A percentile compares a stretch with the other conserved stretches of the same genome.
Conservation (phyloP, 2,329 filamentous ascomycete species). For the Fusarium robinianum region DNA sequence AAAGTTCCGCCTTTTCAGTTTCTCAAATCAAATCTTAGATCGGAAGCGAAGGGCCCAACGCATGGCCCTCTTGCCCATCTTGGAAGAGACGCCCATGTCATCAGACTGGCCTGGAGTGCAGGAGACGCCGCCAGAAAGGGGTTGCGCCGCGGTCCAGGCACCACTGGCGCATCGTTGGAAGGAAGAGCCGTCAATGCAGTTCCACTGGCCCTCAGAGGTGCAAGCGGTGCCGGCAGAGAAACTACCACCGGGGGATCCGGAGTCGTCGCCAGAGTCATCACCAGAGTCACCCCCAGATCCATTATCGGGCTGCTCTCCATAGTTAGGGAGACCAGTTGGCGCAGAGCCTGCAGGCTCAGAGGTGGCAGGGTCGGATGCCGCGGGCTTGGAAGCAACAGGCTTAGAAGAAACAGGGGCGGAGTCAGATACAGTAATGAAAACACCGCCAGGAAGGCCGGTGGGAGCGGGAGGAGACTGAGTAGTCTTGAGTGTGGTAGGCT, state of each 20-base stretch:
- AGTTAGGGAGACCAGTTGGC: not conserved
- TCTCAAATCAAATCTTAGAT: not conserved
- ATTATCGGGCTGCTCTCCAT: not conserved
- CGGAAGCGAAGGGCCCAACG: constrained; percentile 37
- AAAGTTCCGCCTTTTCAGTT: not conserved
- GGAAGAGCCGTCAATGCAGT: constrained; percentile 54
- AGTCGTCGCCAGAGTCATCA: constrained; percentile 2
- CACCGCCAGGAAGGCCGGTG: constrained; percentile 41
- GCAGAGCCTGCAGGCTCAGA: not conserved
- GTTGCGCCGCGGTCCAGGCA: constrained; percentile 50
- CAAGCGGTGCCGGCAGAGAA: constrained; percentile 52
- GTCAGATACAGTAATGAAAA: constrained; percentile 46
- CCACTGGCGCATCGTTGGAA: constrained; percentile 62
- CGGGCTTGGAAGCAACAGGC: constrained; percentile 26
- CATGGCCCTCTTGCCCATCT: constrained; percentile 26
- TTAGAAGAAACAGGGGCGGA: constrained; percentile 17
- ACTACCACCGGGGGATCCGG: constrained; percentile 31
- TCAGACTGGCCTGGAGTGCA: constrained; percentile 50
- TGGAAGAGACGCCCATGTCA: constrained; percentile 43
- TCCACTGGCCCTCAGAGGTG: constrained; percentile 55
- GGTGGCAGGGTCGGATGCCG: constrained; percentile 29
- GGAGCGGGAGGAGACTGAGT: constrained; percentile 6
- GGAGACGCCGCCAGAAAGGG: constrained; percentile 50
- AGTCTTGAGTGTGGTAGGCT: constrained; percentile 3
- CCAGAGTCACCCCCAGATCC: not conserved